Base-by-base conservation (phyloP, 2,329 filamentous ascomycete species). In the Chrysoporthe austroafricana region DNA sequence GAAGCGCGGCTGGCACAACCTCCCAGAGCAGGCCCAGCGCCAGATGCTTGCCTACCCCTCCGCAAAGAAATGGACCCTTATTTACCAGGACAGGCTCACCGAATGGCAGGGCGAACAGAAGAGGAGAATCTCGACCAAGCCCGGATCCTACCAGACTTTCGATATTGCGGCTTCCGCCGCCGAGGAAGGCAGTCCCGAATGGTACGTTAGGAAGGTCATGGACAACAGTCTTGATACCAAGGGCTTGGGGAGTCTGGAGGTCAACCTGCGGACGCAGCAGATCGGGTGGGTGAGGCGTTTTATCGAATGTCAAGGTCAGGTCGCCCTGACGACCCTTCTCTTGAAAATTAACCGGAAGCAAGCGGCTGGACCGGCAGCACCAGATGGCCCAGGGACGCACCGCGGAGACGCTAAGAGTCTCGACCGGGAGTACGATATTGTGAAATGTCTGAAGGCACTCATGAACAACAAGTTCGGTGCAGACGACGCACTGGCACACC, bases 391-490 rank as follows among this genome's bases (percentile, higher is more conserved):
- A 42, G 58, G 50, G 46, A 21, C 34, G 13, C 61, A 59, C 42
- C 79, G 84, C 44, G 87, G 78, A 75, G 82, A 77, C 67, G 93
- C 97, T 73, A 93, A 91, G 77, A 92, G 95, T 75, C 84, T 96
- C 62, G 94, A 97, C 76, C 89, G 91, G 73, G 94, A 97, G 80
- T 98, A 98, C 77, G 96, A 98, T 76, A 97, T 99, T 71, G 89
- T 97, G 77, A 99, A 99, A 81, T 98, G 96, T 81, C 81, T 99
- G 68, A 98, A 98, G 83, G 94, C 94, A 43, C 81, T 98, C 67
- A 97, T 98, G 91, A 99, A 99, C 88, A 99, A 97, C 86, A 97
- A 97, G 78, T 98, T 97, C 78, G 96, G 96, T 70, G 96, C 96
- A 70, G 96, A 99, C 77, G 94, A 99, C 85, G 96, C 96, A 21